Base-by-base conservation (phyloP, 768 basidiomycete species). In the Lactifluus rugatus region DNA sequence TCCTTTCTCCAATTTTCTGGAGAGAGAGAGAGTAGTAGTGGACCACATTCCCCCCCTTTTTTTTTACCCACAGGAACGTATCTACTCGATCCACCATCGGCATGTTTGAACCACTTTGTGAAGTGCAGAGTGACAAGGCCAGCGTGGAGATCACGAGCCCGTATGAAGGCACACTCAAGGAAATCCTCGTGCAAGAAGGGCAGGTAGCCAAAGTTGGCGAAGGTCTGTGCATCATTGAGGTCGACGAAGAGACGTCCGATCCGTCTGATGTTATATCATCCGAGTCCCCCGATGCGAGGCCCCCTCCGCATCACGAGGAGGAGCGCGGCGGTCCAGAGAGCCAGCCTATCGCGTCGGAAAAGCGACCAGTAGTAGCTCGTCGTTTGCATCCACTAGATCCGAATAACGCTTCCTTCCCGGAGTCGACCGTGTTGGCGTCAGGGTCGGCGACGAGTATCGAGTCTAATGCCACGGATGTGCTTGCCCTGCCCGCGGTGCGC, bases 81-180 rank as follows among this genome's bases (percentile, higher is more conserved):
- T 75, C 81, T 63, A 78, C 81, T 1, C 66, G 70, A 13, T 70
- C 75, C 16, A 64, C 66, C 0, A 71, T 93, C 0, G 74, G 80
- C 54, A 75, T 79, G 13, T 93, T 93, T 65, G 87, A 88, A 48
- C 70, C 77, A 17, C 73, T 92, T 5, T 90, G 88, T 66, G 90
- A 93, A 61, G 89, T 93, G 2, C 89, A 92, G 72, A 87, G 84
- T 61, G 90, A 93, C 78, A 93, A 93, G 70, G 90, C 89, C 1
- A 87, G 83, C 70, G 90, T 93, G 25, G 91, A 93, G 70, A 92
- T 94, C 55, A 93, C 91, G 2, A 86, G 85, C 56, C 91, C 91
- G 1, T 92, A 79, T 65, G 85, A 91, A 42, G 91, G 91, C 5
- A 73, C 83, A 32, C 73, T 93, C 48, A 82, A 78, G 60, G 78